Evolutionary conservation across 2,329 filamentous ascomycete genomes (phyloP), one percentile per base, ranked within the genome.

Genomic region (Parascedosporium putredinis): DNA sequence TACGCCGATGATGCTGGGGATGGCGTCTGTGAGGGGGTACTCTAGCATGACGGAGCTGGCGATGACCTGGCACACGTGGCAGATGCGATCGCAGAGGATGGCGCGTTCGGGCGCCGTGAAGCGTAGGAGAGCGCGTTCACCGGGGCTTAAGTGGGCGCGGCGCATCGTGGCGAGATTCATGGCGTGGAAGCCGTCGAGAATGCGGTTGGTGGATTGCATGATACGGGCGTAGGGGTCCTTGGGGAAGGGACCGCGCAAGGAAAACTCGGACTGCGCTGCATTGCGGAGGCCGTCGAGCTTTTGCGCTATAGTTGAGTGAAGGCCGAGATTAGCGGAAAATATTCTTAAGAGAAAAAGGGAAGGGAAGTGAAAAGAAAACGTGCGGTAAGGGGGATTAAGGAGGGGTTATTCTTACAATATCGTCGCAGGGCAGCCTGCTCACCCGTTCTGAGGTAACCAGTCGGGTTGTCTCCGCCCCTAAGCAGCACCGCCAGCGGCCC

Each of bases 111-210:
- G 72, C 4, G 79, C 75, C 1, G 93, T 97, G 62, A 86, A 89
- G 54, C 79, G 75, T 33, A 98, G 70, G 33, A 97, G 76, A 7
- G 84, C 83, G 50, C 84, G 81, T 67, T 97, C 91, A 3, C 91
- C 90, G 23, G 84, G 78, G 2, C 83, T 88, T 1, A 88, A 78
- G 33, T 78, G 77, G 9, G 83, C 72, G 52, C 91, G 86, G 59
- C 90, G 91, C 60, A 86, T 76, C 33, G 95, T 89, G 54, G 96
- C 83, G 9, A 96, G 79, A 55, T 91, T 94, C 88, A 98, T 95
- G 47, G 90, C 88, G 61, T 97, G 90, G 64, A 98, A 96, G 33
- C 88, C 84, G 65, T 96, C 90, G 4, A 97, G 79, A 67, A 96
- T 87, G 48, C 85, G 82, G 54, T 84, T 83, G 1, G 90, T 95